Conservation (phyloP, 768 basidiomycete species). For the Grammothele lineata region DNA sequence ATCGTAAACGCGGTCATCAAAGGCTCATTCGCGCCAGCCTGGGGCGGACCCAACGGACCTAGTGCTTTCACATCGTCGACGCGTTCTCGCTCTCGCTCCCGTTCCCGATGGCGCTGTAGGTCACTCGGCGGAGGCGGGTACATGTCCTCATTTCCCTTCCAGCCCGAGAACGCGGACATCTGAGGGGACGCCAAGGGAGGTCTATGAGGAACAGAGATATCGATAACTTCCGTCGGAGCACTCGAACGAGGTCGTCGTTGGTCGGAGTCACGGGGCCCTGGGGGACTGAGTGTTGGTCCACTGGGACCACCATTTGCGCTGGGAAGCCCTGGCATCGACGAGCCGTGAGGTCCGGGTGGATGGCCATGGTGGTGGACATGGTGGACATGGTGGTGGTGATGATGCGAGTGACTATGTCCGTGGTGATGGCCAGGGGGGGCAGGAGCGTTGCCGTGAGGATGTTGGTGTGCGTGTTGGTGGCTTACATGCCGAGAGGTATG, state of each 20-base stretch:
- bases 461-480: conserved; percentile 15
- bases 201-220: conserved; percentile 16
- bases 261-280: conserved; percentile 18
- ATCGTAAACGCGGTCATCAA: conserved; percentile 27
- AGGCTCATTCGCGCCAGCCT: conserved; percentile 25
- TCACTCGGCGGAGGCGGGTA: conserved; percentile 4
- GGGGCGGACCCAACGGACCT: conserved; percentile 18
- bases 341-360: conserved; percentile 12
- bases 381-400: conserved; percentile 31
- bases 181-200: conserved; percentile 5
- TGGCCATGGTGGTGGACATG: conserved; percentile 32
- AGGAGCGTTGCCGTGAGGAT: conserved; percentile 15
- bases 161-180: conserved; percentile 16
- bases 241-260: conserved; percentile 21
- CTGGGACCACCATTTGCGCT: conserved; percentile 4
- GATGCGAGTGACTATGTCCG: conserved; percentile 22
- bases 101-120: conserved; percentile 7
- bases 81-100: conserved; percentile 24
- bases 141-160: conserved; percentile 20
- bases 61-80: conserved; percentile 8
- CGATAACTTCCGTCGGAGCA: conserved; percentile 24
- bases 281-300: conserved; percentile 10
- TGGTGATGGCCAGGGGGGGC: conserved; percentile 18
- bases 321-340: conserved; percentile 3
- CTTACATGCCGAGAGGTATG: conserved; percentile 7